Evolutionary conservation across 345 rosid species (phyloP).

Genomic region (Abelmoschus esculentus): DNA sequence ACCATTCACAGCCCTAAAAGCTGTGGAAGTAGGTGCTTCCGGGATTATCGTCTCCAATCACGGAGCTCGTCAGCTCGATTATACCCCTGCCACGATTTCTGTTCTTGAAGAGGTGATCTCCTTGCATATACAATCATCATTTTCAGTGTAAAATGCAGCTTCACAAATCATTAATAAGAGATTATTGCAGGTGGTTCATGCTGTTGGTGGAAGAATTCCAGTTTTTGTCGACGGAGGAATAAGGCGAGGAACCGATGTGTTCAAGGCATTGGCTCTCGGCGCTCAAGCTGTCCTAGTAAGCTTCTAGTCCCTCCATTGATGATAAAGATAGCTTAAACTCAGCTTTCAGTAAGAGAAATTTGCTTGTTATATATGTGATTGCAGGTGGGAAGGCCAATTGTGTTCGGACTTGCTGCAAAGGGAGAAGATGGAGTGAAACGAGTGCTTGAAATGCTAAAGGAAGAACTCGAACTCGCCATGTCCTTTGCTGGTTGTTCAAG

Average conservation of each 20-base stretch:
- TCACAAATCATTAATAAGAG: too few relatives aligned
- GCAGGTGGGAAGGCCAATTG: slow-evolving; percentile 84
- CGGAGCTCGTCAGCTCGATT: slow-evolving; percentile 63
- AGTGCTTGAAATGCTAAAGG: slow-evolving; percentile 69
- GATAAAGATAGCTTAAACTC: not conserved
- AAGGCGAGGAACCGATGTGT: slow-evolving; percentile 71
- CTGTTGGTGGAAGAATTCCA: slow-evolving; percentile 60
- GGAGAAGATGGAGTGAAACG: slow-evolving; percentile 60
- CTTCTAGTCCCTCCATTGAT: not conserved
- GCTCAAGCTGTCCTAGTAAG: slow-evolving; percentile 86
- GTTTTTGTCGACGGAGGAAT: slow-evolving; percentile 84
- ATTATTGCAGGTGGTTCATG: slow-evolving; percentile 53
- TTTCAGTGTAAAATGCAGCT: too few relatives aligned
- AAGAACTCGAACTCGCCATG: slow-evolving; percentile 74
- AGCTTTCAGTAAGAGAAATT: not conserved
- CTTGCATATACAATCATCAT: not conserved
- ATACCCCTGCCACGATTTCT: slow-evolving; percentile 44
- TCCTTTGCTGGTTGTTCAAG: slow-evolving; percentile 69
- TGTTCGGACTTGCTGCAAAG: slow-evolving; percentile 67
- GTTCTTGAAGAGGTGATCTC: slow-evolving; percentile 59
- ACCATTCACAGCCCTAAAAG: slow-evolving; percentile 42
- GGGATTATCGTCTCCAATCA: slow-evolving; percentile 71
- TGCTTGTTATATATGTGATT: not conserved
- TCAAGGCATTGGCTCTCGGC: slow-evolving; percentile 85
- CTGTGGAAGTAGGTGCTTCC: slow-evolving; percentile 46